Evolutionary conservation across 306 rosid species (phyloP).

Genomic region (Dryas octopetala): DNA sequence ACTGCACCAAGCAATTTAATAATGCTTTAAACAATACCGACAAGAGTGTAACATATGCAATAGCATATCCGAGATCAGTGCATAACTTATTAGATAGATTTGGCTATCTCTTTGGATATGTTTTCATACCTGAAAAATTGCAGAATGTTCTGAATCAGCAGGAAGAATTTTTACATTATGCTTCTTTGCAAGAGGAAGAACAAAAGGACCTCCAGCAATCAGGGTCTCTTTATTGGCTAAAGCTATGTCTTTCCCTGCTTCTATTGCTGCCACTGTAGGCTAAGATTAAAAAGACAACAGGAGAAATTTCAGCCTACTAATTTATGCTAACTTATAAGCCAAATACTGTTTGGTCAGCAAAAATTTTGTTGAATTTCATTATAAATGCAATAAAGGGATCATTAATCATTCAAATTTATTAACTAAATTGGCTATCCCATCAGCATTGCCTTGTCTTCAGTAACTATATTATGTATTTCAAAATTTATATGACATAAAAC

Average conservation of each 20-base stretch:
- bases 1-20: conserved; percentile 4
- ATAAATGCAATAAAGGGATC: not conserved
- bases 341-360: not conserved
- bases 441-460: conserved; percentile 5
- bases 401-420: not conserved
- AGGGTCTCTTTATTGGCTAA: conserved; percentile 97
- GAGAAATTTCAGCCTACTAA: conserved; percentile 34
- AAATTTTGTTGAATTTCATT: not conserved
- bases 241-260: conserved; percentile 99
- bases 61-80: conserved; percentile 3
- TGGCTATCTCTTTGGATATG: not conserved
- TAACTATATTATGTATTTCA: conserved; percentile 3
- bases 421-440: not conserved
- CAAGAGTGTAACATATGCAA: not conserved
- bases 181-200: conserved; percentile 96
- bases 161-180: conserved; percentile 95
- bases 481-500: not conserved
- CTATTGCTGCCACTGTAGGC: conserved; percentile 99
- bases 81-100: conserved; percentile 17
- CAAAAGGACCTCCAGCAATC: conserved; percentile 99
- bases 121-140: conserved; percentile 85
- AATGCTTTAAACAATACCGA: not conserved
- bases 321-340: conserved; percentile 13
- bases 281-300: conserved; percentile 39
- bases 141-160: conserved; percentile 99